Evolutionary conservation across 352 stramenopile genomes (phyloP).

Genomic region (Thraustochytrium striatum): DNA sequence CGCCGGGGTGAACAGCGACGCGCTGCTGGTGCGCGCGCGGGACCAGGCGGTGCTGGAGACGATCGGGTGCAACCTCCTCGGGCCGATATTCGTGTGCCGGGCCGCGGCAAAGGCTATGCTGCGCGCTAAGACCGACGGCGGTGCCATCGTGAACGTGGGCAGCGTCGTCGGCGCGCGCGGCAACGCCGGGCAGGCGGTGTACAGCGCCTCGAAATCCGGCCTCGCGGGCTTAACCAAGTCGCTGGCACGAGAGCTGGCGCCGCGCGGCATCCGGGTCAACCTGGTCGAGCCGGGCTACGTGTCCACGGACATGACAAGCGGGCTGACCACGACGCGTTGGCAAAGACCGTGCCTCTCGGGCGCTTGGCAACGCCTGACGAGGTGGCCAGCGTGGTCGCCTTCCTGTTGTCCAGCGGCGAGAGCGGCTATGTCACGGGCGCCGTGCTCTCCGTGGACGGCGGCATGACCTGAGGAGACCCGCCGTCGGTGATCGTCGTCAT

Average conservation of each 20-base stretch:
- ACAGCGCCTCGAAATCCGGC: conserved; percentile 72
- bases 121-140: background rate
- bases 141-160: conserved; percentile 63
- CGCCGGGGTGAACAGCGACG: background rate
- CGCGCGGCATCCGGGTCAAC: conserved; percentile 75
- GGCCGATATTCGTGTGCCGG: conserved; percentile 10
- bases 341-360: background rate
- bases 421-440: conserved; percentile 14
- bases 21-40: conserved; percentile 19
- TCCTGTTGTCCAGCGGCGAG: background rate
- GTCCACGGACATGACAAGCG: conserved; percentile 69
- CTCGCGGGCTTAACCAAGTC: conserved; percentile 69
- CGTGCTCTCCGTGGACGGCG: background rate
- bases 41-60: background rate
- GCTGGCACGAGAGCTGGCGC: conserved; percentile 73
- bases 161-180: conserved; percentile 72
- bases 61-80: background rate
- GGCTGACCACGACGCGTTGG: conserved; percentile 2
- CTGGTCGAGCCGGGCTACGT: conserved; percentile 77
- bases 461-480: too few species aligned
- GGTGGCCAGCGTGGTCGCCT: conserved; percentile 10
- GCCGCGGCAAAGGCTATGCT: conserved; percentile 2
- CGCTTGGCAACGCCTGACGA: conserved; percentile 23
- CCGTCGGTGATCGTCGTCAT: too few species aligned
- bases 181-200: conserved; percentile 69